Evolutionary conservation across 2,329 filamentous ascomycete species (phyloP).

Genomic region (Botryotinia globosa): DNA sequence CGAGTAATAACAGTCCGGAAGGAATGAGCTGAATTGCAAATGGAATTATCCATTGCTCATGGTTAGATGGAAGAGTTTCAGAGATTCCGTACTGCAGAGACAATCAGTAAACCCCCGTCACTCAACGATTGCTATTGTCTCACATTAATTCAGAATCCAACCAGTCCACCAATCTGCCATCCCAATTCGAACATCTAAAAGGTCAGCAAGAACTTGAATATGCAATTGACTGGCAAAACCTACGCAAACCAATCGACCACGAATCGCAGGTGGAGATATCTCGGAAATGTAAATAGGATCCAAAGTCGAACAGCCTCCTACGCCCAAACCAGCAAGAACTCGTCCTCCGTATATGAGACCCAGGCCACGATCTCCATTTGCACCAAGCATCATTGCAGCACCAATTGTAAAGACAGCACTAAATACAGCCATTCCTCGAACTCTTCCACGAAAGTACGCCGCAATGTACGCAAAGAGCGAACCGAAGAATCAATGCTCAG

Average conservation of each 20-base stretch:
- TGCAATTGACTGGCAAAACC: neutral
- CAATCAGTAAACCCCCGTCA: conserved; percentile 30
- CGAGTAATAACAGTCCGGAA: conserved; percentile 58
- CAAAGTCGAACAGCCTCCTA: conserved; percentile 50
- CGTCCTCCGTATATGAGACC: conserved; percentile 27
- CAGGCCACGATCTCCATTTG: conserved; percentile 40
- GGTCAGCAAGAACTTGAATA: neutral
- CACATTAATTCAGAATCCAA: conserved; percentile 63
- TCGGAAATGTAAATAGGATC: conserved; percentile 49
- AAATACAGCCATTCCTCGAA: conserved; percentile 58
- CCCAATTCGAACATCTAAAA: conserved; percentile 58
- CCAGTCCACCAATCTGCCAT: conserved; percentile 61
- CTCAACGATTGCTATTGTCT: conserved; percentile 34
- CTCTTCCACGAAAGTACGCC: neutral
- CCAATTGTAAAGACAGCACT: conserved; percentile 65
- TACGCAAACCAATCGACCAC: conserved; percentile 22
- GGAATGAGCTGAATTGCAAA: conserved; percentile 63
- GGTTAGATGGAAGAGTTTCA: conserved; percentile 23
- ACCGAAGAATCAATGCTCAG: conserved; percentile 22
- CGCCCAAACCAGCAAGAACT: conserved; percentile 29
- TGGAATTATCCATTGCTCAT: conserved; percentile 62
- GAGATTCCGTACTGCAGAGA: conserved; percentile 55
- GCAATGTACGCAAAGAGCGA: conserved; percentile 2
- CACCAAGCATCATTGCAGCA: conserved; percentile 63
- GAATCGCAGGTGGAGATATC: conserved; percentile 31